A percentile compares a stretch with the other conserved stretches of the same genome.
Conservation (phyloP, 2,329 filamentous ascomycete genomes). For the Aureobasidium sp. region DNA sequence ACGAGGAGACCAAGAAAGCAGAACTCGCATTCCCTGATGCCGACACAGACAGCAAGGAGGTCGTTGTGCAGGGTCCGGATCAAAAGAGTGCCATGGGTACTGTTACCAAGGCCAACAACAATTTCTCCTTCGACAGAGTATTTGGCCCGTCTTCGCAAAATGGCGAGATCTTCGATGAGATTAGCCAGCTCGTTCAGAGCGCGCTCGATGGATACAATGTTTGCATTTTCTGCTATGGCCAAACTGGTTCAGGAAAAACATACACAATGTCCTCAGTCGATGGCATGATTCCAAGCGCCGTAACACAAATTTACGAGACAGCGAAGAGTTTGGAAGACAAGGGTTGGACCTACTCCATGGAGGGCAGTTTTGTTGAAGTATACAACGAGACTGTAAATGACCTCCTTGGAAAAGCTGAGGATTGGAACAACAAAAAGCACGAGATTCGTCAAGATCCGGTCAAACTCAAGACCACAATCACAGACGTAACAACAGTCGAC, state of each 20-base stretch:
- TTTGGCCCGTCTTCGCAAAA: constrained; percentile 74
- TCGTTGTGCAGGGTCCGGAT: constrained; percentile 73
- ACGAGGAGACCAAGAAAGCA: constrained; percentile 56
- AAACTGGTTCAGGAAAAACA: constrained; percentile 95
- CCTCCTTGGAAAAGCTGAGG: constrained; percentile 62
- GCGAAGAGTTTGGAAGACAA: constrained; percentile 77
- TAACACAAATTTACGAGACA: constrained; percentile 86
- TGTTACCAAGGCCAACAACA: constrained; percentile 67
- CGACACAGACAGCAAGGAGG: constrained; percentile 76
- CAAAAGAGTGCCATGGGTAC: constrained; percentile 73
- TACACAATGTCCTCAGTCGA: constrained; percentile 87
- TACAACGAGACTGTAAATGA: constrained; percentile 98
- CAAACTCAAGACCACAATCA: constrained; percentile 72
- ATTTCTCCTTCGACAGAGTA: constrained; percentile 88
- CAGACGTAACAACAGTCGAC: constrained; percentile 66
- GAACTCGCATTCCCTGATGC: constrained; percentile 63
- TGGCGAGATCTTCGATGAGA: constrained; percentile 85
- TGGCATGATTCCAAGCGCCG: constrained; percentile 91
- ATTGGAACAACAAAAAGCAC: constrained; percentile 71
- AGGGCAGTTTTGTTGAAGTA: constrained; percentile 91
- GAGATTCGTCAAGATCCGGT: constrained; percentile 81
- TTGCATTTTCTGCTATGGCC: constrained; percentile 97
- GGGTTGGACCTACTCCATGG: constrained; percentile 90
- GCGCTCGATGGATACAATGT: constrained; percentile 97
- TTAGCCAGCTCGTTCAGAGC: constrained; percentile 92